Conservation (phyloP, 371 early-diverging fungal genomes). For the Mortierella sp. region DNA sequence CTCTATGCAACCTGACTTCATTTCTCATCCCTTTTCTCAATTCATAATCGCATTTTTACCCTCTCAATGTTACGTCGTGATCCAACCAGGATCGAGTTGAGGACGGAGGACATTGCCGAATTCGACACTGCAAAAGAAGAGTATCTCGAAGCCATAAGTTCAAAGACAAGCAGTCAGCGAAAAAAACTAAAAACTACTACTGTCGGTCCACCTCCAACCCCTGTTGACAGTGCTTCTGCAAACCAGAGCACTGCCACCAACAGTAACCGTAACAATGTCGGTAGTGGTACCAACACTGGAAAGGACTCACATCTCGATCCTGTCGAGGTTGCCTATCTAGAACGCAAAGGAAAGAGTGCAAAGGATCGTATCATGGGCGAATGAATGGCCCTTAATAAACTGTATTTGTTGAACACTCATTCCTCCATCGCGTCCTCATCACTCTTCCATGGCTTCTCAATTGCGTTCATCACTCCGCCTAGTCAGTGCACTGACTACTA, state of each 20-base stretch:
- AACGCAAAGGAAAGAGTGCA: conserved; percentile 33
- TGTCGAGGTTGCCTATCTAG: conserved; percentile 29
- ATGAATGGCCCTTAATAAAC: conserved; percentile 12
- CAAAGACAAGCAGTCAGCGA: conserved; percentile 6
- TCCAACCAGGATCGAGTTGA: conserved; percentile 49
- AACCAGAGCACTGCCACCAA: conserved; percentile 4
- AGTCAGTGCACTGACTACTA: neutral
- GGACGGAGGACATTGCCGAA: conserved; percentile 38
- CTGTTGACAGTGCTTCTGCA: conserved; percentile 6
- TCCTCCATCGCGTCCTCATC: neutral
- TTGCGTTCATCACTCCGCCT: conserved; percentile 6
- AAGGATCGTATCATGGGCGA: conserved; percentile 38
- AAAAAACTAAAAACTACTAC: conserved; percentile 11
- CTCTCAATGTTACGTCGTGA: conserved; percentile 46
- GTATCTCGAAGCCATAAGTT: conserved; percentile 23
- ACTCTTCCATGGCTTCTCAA: conserved; percentile 8
- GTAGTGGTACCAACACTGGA: neutral
- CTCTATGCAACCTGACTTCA: neutral
- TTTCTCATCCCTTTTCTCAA: neutral
- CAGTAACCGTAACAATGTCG: no score
- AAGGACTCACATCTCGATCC: conserved; percentile 21
- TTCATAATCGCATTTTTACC: neutral
- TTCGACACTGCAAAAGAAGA: conserved; percentile 47
- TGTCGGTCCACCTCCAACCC: conserved; percentile 38
- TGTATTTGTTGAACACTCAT: neutral